These are phyloP conservation scores for Raphanus raphanistrum DNA, from an alignment of 345 rosid species.

Conservation along the genomic window DNA sequence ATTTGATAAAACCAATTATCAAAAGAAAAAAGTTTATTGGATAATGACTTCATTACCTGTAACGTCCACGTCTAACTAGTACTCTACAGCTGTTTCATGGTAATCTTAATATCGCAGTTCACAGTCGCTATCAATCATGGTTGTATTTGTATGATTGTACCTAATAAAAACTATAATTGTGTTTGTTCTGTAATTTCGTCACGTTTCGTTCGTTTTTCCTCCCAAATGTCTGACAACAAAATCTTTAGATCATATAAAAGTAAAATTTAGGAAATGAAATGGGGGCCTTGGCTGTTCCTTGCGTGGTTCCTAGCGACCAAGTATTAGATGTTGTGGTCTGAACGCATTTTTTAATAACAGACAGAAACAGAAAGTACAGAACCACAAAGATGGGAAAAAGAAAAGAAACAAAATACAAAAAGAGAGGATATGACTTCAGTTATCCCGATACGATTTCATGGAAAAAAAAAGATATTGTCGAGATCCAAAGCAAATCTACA, in stretches of 20 bases:
- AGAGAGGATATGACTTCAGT: not conserved
- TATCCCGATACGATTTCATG: not conserved
- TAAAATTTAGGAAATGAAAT: not conserved
- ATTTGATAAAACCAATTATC: too few relatives aligned
- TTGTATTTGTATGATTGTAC: not conserved
- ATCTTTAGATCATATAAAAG: not conserved
- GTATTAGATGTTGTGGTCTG: not conserved
- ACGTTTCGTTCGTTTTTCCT: not conserved
- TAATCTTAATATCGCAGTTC: not conserved
- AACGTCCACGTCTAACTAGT: not conserved
- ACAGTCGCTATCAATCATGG: not conserved
- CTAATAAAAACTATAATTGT: not conserved
- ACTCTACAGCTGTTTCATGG: not conserved
- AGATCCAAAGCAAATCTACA: not conserved
- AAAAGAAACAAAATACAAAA: not conserved
- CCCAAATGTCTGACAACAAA: constrained; percentile 1
- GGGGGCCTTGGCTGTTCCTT: not conserved
- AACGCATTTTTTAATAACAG: not conserved
- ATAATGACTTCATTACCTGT: not conserved
- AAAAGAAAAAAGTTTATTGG: not conserved
- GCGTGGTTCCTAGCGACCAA: not conserved
- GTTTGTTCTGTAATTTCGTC: not conserved
- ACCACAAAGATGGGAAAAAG: not conserved
- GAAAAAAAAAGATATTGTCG: not conserved
- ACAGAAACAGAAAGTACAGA: not conserved